Conservation (phyloP, 768 basidiomycete species). For the Cystoderma amianthinum region DNA sequence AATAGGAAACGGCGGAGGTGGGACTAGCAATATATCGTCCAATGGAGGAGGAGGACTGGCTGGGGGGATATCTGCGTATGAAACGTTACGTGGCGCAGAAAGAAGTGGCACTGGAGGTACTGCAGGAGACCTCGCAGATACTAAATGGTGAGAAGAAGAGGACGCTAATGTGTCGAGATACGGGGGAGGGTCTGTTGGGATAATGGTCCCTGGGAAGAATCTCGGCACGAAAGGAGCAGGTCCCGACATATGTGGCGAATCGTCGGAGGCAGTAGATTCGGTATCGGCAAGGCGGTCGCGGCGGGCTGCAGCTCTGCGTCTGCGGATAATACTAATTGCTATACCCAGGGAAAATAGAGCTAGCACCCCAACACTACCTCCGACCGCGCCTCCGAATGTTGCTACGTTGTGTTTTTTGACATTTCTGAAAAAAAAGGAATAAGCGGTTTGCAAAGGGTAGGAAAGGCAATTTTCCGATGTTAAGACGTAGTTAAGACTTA, state of each 20-base stretch:
- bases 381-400: slow-evolving; percentile 50
- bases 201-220: slow-evolving; percentile 46
- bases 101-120: not conserved
- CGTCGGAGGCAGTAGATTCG: slow-evolving; percentile 23
- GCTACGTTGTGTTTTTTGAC: slow-evolving; percentile 25
- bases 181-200: slow-evolving; percentile 31
- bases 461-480: not conserved
- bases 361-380: slow-evolving; percentile 44
- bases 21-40: not conserved
- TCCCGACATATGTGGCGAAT: slow-evolving; percentile 34
- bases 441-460: not conserved
- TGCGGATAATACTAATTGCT: slow-evolving; percentile 43
- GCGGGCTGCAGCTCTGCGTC: slow-evolving; percentile 31
- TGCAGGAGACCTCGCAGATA: too few species aligned
- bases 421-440: slow-evolving; percentile 9
- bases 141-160: not conserved
- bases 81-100: not conserved
- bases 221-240: slow-evolving; percentile 46
- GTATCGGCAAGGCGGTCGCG: slow-evolving; percentile 30
- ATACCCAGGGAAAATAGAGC: slow-evolving; percentile 37
- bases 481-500: slow-evolving; percentile 24
- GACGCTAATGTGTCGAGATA: slow-evolving; percentile 11
- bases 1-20: not conserved
- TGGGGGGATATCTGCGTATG: not conserved
- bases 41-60: not conserved